These are phyloP conservation scores for Cutaneotrichosporon curvatum DNA, from an alignment of 1,284 basidiomycete species.

Conservation along the genomic window DNA sequence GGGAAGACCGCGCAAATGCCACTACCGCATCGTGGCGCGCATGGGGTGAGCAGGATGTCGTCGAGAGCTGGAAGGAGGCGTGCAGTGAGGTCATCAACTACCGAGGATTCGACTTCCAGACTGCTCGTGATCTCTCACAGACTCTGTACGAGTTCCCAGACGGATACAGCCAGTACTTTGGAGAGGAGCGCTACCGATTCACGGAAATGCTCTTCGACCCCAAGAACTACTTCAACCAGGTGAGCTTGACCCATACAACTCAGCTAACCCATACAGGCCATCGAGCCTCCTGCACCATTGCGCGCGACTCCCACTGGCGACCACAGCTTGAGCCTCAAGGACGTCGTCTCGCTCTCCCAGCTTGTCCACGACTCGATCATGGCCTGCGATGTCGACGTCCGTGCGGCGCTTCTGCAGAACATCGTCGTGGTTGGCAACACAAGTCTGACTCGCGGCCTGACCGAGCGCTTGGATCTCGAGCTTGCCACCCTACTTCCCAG, in stretches of 20 bases:
- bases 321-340: slow-evolving; percentile 56
- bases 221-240: slow-evolving; percentile 58
- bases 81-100: slow-evolving; percentile 61
- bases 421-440: slow-evolving; percentile 92
- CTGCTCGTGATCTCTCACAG: slow-evolving; percentile 32
- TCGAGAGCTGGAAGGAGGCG: slow-evolving; percentile 90
- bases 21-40: slow-evolving; percentile 71
- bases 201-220: slow-evolving; percentile 89
- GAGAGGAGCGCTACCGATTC: slow-evolving; percentile 69
- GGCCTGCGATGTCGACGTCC: slow-evolving; percentile 83
- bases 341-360: slow-evolving; percentile 57
- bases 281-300: slow-evolving; percentile 34
- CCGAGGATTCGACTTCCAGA: slow-evolving; percentile 33
- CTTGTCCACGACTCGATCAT: slow-evolving; percentile 73
- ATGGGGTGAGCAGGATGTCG: slow-evolving; percentile 77
- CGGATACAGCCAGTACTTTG: slow-evolving; percentile 82
- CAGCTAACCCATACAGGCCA: slow-evolving; percentile 11
- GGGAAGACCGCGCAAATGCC: slow-evolving; percentile 64
- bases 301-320: slow-evolving; percentile 42
- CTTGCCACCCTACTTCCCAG: slow-evolving; percentile 69
- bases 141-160: slow-evolving; percentile 85
- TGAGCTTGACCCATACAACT: background rate
- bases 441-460: slow-evolving; percentile 75
- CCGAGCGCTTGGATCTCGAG: slow-evolving; percentile 76
- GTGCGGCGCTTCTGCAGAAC: slow-evolving; percentile 81